Conservation (phyloP, 495 filamentous ascomycete genomes). For the Cercophora scortea region DNA sequence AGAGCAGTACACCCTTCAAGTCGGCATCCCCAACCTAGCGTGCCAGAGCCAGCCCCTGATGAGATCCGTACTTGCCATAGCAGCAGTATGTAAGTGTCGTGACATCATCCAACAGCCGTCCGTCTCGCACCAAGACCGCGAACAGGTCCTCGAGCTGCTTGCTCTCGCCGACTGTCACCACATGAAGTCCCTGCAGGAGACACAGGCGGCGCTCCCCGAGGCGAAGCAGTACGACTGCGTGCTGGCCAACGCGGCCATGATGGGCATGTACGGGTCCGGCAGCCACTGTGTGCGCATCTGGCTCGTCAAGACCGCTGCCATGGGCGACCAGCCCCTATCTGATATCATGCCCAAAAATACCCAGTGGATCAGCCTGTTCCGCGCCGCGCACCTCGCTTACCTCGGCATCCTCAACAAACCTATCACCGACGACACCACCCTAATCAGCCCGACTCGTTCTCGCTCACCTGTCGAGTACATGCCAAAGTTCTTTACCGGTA, state of each 20-base stretch:
- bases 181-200: constrained; percentile 23
- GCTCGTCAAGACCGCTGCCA: constrained; percentile 23
- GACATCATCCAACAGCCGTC: constrained; percentile 24
- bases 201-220: constrained; percentile 21
- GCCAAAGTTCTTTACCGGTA: background rate
- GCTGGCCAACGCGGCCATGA: constrained; percentile 38
- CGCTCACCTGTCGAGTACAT: no score
- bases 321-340: constrained; percentile 5
- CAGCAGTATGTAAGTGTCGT: constrained; percentile 32
- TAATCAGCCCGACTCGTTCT: background rate
- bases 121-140: constrained; percentile 9
- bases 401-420: constrained; percentile 21
- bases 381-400: constrained; percentile 31
- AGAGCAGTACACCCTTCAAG: constrained; percentile 31
- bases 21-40: constrained; percentile 35
- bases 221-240: constrained; percentile 24
- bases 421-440: background rate
- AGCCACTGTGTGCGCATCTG: constrained; percentile 31
- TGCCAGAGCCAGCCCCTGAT: constrained; percentile 32
- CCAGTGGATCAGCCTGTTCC: constrained; percentile 35
- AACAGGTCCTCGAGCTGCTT: constrained; percentile 22
- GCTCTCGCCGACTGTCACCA: constrained; percentile 26
- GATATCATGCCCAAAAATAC: constrained; percentile 26
- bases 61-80: constrained; percentile 32
- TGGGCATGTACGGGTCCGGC: constrained; percentile 37